Evolutionary conservation across 2,329 filamentous ascomycete genomes (phyloP).

Genomic region (Eurotiales sp.): DNA sequence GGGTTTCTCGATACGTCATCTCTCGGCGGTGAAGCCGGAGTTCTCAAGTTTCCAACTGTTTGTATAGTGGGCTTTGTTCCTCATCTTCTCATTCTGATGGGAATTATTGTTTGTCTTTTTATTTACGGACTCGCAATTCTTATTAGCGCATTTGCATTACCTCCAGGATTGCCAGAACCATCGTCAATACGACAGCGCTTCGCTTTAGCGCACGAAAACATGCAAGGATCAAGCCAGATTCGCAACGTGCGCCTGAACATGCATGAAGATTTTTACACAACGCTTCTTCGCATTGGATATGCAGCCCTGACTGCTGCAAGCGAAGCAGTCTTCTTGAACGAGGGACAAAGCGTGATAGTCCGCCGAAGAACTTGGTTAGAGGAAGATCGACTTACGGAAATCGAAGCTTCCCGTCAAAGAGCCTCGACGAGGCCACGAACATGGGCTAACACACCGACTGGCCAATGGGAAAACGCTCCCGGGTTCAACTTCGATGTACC

Average conservation of each 20-base stretch:
- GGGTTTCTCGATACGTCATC: constrained; percentile 56
- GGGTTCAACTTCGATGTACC: constrained; percentile 31
- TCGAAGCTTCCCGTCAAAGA: constrained; percentile 52
- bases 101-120: constrained; percentile 68
- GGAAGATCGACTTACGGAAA: constrained; percentile 74
- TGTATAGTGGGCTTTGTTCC: constrained; percentile 94
- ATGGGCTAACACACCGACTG: constrained; percentile 17
- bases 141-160: constrained; percentile 68
- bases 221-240: constrained; percentile 87
- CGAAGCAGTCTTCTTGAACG: constrained; percentile 92
- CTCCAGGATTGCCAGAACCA: constrained; percentile 45
- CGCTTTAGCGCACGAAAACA: constrained; percentile 71
- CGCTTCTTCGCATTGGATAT: constrained; percentile 81
- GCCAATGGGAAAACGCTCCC: constrained; percentile 30
- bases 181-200: constrained; percentile 59
- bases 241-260: constrained; percentile 74
- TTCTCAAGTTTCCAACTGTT: constrained; percentile 86
- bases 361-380: constrained; percentile 85
- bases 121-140: constrained; percentile 77
- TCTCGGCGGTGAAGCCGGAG: constrained; percentile 50
- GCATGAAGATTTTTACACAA: constrained; percentile 94
- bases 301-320: constrained; percentile 86
- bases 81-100: constrained; percentile 78
- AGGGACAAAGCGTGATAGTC: constrained; percentile 72
- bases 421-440: constrained; percentile 18